Evolutionary conservation across 176 grass and related monocot species (phyloP).

Genomic region (maize (Zea mays)): Zm-B73-REFERENCE-NAM-5.0 NC_050100.1:208852501-208853000

Average conservation of each 20-base stretch:
- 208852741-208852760: conserved; percentile 12
- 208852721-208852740: conserved; percentile 19
- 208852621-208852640: conserved; percentile 36
- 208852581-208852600: neutral
- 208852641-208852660: conserved; percentile 11
- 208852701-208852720: neutral
- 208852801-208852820: conserved; percentile 23
- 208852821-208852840: conserved; percentile 36
- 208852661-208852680: neutral
- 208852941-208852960: neutral
- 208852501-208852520: conserved; percentile 5
- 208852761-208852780: conserved; percentile 46
- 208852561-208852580: conserved; percentile 36
- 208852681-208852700: neutral
- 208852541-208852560: conserved; percentile 1
- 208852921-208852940: conserved; percentile 37
- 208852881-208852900: conserved; percentile 19
- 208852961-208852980: neutral
- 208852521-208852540: neutral
- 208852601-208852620: neutral
- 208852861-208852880: conserved; percentile 1
- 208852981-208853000: neutral
- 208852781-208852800: conserved; percentile 24
- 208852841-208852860: conserved; percentile 31
- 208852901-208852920: conserved; percentile 43